Conservation (phyloP, 1,139 yeast genomes). For the Yamadazyma conglobata region DNA sequence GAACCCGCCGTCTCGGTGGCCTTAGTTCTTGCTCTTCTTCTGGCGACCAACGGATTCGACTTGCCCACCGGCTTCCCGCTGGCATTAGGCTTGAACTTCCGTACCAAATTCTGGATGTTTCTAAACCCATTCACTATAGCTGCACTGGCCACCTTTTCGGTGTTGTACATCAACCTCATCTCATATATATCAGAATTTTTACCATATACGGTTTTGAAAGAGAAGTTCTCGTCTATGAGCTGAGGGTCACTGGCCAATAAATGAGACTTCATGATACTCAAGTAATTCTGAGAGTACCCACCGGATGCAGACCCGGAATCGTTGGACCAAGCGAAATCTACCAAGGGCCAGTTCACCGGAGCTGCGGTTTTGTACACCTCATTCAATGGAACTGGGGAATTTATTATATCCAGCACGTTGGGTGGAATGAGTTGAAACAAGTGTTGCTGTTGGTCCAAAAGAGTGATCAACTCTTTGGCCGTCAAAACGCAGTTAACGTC, state of each 20-base stretch:
- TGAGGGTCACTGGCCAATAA: constrained; percentile 21
- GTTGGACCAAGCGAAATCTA: constrained; percentile 61
- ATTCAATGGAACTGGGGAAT: constrained; percentile 12
- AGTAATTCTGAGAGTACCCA: constrained; percentile 73
- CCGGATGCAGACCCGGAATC: constrained; percentile 86
- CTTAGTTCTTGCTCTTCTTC: constrained; percentile 36
- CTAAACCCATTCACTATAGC: constrained; percentile 89
- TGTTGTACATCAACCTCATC: constrained; percentile 44
- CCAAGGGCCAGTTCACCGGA: constrained; percentile 58
- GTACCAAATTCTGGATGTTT: constrained; percentile 87
- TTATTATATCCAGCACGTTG: constrained; percentile 12
- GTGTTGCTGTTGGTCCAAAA: constrained; percentile 47
- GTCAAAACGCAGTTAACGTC: constrained; percentile 96
- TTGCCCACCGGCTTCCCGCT: constrained; percentile 8
- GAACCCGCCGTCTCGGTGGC: constrained; percentile 23
- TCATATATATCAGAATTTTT: constrained; percentile 77
- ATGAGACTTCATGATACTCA: constrained; percentile 35
- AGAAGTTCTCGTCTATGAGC: constrained; percentile 19
- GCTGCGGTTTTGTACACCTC: constrained; percentile 37
- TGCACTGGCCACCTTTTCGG: constrained; percentile 51
- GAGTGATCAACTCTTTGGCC: constrained; percentile 76
- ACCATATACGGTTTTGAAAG: constrained; percentile 45
- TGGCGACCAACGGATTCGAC: constrained; percentile 36
- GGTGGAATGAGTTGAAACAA: constrained; percentile 21
- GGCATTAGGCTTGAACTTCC: constrained; percentile 61